These are phyloP conservation scores for Chlorella ohadii DNA, from an alignment of 139 green algal species.

Conservation along the genomic window DNA sequence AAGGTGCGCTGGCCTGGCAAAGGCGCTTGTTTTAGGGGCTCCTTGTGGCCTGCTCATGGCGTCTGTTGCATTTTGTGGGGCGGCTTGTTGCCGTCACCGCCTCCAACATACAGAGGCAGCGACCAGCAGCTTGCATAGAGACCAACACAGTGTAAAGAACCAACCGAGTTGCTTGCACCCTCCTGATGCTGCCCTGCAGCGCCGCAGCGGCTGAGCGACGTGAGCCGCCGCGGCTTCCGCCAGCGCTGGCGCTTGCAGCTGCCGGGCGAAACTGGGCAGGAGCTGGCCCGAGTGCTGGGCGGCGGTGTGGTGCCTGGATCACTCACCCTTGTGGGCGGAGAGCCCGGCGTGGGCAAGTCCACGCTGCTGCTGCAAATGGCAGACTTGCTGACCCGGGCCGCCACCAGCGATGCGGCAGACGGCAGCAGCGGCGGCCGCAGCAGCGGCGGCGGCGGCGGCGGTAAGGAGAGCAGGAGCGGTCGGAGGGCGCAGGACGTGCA, in stretches of 20 bases:
- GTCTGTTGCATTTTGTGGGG: background rate
- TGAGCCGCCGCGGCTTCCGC: constrained; percentile 35
- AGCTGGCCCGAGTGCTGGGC: constrained; percentile 88
- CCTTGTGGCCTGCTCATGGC: no score
- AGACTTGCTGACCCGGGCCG: constrained; percentile 9
- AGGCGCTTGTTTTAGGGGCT: no score
- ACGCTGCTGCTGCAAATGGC: constrained; percentile 86
- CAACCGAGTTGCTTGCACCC: background rate
- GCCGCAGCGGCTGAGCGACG: constrained; percentile 56
- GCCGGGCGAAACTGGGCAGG: constrained; percentile 55
- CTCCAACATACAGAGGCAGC: no score
- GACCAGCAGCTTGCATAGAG: no score
- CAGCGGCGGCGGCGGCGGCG: background rate
- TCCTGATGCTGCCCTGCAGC: constrained; percentile 4
- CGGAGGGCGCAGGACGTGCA: background rate
- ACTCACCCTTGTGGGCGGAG: constrained; percentile 91
- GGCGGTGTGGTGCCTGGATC: constrained; percentile 91
- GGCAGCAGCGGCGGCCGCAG: background rate
- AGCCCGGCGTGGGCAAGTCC: constrained; percentile 96
- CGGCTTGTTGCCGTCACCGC: background rate
- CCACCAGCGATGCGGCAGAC: background rate
- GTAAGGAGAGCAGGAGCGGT: no score
- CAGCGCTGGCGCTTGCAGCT: constrained; percentile 60
- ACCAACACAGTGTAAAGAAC: no score
- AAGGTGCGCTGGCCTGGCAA: background rate